These are phyloP conservation scores for Waitea zeae DNA, from an alignment of 1,284 basidiomycete genomes.

Conservation along the genomic window DNA sequence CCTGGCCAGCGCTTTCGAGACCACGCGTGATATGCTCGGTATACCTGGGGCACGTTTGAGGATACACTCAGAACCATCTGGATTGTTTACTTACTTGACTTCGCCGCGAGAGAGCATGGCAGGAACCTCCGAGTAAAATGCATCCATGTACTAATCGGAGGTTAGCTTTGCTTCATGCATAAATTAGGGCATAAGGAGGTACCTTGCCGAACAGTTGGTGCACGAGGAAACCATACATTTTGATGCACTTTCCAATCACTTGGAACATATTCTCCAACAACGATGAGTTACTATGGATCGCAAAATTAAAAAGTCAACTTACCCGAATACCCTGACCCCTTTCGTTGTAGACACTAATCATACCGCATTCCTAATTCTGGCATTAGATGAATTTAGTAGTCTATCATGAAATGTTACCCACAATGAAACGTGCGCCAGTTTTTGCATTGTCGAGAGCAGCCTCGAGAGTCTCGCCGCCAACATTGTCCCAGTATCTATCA, in stretches of 20 bases:
- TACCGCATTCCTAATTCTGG: conserved; percentile 11
- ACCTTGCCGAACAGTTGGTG: conserved; percentile 17
- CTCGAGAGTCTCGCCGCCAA: conserved; percentile 53
- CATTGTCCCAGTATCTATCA: conserved; percentile 30
- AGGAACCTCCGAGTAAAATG: conserved; percentile 34
- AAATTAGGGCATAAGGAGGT: background rate
- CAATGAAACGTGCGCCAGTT: conserved; percentile 32
- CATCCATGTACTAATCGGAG: conserved; percentile 13
- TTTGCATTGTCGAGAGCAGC: conserved; percentile 33
- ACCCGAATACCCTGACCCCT: conserved; percentile 8
- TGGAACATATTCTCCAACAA: conserved; percentile 13
- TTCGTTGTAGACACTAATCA: conserved; percentile 16
- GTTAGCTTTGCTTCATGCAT: background rate
- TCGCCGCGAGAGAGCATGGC: conserved; percentile 34
- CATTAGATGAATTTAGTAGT: background rate
- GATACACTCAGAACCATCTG: background rate
- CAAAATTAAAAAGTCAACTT: background rate
- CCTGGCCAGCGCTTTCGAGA: conserved; percentile 33
- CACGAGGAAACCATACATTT: conserved; percentile 44
- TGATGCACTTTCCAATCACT: conserved; percentile 32
- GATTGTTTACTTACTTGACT: conserved; percentile 29
- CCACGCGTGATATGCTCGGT: conserved; percentile 33
- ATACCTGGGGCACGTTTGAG: conserved; percentile 10
- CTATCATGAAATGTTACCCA: conserved; percentile 13
- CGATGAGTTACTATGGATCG: background rate